Evolutionary conservation across 2,329 filamentous ascomycete genomes (phyloP), one percentile per base, ranked within the genome.

Genomic region (Calonectria leucothoes): DNA sequence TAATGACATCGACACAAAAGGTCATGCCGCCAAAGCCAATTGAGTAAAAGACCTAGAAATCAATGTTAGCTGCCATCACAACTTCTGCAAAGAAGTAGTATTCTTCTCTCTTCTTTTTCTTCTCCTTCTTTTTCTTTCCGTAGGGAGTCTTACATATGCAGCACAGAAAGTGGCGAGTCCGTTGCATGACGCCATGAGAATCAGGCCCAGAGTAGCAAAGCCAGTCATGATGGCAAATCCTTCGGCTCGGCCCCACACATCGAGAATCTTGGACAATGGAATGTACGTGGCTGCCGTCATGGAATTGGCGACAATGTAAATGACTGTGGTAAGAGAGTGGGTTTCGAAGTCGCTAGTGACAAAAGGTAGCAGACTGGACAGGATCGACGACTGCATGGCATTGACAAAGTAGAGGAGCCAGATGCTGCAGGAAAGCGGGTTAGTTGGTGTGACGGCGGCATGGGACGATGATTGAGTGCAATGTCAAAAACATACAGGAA

Each of bases 1-100:
- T 91, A 80, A 94, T 90, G 48, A 94, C 90, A 74, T 90, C 88
- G 35, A 93, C 85, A 29, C 89, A 87, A 79, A 92, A 93, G 69
- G 88, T 88, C 57, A 93, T 84, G n/a, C 91, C 92, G 3, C 88
- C 89, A 69, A 87, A 86, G 15, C 92, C 93, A 64, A 92, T 87
- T 48, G 88, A 88, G 80, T 93, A 93, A 75, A 94, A 91, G 2
- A 93, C 90, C 82, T 84, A 35, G 7, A 11, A 5, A 23, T 1
- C 8, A 23, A 2, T 7, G 6, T 79, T 61, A 79, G 70, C 23
- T 12, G 3, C 2, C 8, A 27, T 1, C n/a, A n/a, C n/a, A n/a
- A n/a, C n/a, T n/a, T n/a, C n/a, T n/a, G n/a, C n/a, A n/a, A n/a
- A n/a, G n/a, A n/a, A n/a, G n/a, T n/a, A n/a, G n/a, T n/a, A n/a